Conservation (phyloP, 2,329 filamentous ascomycete genomes). For the Penicillium brasilianum region DNA sequence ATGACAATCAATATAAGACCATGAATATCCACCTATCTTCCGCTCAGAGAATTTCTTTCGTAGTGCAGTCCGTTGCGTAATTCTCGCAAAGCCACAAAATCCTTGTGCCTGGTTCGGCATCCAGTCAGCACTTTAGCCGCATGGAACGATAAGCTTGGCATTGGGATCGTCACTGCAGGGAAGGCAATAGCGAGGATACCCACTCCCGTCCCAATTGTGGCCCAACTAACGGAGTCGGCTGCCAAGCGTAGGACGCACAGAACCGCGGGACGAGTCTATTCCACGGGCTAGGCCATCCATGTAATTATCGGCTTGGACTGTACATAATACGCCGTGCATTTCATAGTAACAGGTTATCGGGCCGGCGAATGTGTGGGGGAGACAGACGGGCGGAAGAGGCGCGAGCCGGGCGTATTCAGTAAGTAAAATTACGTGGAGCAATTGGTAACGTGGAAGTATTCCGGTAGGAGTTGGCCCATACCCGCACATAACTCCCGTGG, state of each 20-base stretch:
- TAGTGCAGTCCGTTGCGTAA: neutral
- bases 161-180: slow-evolving; percentile 24
- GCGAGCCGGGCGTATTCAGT: slow-evolving; percentile 22
- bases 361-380: slow-evolving; percentile 12
- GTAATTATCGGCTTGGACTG: no score
- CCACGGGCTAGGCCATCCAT: neutral
- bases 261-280: neutral
- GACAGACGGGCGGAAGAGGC: slow-evolving; percentile 20
- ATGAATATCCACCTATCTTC: neutral
- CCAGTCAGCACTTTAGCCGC: slow-evolving; percentile 4
- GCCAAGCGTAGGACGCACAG: neutral
- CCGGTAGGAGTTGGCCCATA: slow-evolving; percentile 9
- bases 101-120: neutral
- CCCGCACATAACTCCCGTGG: slow-evolving; percentile 11
- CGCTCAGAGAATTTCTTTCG: neutral
- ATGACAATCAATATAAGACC: slow-evolving; percentile 14
- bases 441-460: slow-evolving; percentile 9
- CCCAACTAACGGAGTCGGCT: neutral
- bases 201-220: neutral
- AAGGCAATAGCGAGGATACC: slow-evolving; percentile 3
- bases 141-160: slow-evolving; percentile 24
- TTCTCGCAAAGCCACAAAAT: neutral
- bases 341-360: neutral
- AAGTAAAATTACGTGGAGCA: slow-evolving; percentile 12
- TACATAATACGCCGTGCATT: no score